Conservation (phyloP, 805 yeast species). For the Yarrowia sp. region DNA sequence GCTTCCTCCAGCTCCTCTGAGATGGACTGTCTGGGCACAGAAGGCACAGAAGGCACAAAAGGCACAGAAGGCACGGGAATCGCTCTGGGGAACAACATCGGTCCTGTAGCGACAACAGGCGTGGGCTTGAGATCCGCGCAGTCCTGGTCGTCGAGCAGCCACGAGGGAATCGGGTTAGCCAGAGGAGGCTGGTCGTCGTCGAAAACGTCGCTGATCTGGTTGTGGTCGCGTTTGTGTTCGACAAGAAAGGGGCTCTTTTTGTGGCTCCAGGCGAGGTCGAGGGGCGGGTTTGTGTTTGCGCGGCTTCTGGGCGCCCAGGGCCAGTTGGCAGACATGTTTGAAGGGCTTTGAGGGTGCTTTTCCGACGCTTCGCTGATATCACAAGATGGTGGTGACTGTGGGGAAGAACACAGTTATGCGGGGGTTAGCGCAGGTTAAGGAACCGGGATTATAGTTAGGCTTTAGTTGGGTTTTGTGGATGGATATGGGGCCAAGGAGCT, state of each 20-base stretch:
- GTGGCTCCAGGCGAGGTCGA: background rate
- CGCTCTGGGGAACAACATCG: background rate
- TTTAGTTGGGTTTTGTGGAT: background rate
- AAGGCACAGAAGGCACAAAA: too few species aligned
- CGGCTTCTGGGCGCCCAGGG: constrained; percentile 6
- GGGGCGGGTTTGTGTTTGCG: background rate
- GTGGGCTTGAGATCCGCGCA: constrained; percentile 8
- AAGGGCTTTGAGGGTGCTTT: too few species aligned
- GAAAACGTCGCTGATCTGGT: background rate
- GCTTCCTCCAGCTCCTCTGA: constrained; percentile 1
- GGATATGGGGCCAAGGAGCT: too few species aligned
- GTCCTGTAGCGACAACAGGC: background rate
- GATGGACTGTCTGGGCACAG: too few species aligned
- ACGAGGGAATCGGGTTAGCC: constrained; percentile 4
- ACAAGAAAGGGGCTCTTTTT: constrained; percentile 2
- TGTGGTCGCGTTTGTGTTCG: background rate
- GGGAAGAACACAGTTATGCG: too few species aligned
- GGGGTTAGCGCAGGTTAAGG: too few species aligned
- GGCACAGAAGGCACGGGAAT: too few species aligned
- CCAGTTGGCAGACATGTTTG: background rate
- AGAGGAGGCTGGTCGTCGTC: background rate
- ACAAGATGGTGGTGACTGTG: too few species aligned
- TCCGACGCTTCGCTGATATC: too few species aligned
- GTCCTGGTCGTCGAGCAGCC: constrained; percentile 4
- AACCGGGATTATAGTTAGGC: background rate